Conservation (phyloP, 164 flowering plant species). For the Buxus sempervirens region DNA sequence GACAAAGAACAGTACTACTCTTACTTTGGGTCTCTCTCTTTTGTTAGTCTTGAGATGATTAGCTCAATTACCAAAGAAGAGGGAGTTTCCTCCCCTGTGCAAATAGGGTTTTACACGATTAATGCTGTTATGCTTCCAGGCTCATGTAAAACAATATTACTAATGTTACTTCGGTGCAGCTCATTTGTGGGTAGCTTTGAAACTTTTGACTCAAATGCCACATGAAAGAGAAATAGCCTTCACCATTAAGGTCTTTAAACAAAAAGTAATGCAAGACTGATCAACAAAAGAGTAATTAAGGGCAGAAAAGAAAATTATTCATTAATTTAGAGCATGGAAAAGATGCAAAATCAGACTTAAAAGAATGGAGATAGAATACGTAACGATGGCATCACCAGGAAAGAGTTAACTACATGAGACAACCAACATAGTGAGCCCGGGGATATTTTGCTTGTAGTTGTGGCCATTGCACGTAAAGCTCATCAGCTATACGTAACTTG, state of each 20-base stretch:
- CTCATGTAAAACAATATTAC: not conserved
- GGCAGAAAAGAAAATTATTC: not conserved
- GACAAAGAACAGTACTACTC: too few relatives aligned
- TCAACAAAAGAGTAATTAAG: not conserved
- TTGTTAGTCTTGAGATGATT: too few relatives aligned
- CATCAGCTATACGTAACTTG: conserved; percentile 74
- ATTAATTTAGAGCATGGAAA: not conserved
- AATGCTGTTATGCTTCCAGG: not conserved
- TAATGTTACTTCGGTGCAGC: not conserved
- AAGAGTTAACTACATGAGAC: conserved; percentile 47
- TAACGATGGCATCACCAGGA: conserved; percentile 11
- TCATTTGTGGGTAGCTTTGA: not conserved
- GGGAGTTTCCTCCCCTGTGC: too few relatives aligned
- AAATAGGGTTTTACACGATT: too few relatives aligned
- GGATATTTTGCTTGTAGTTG: conserved; percentile 72
- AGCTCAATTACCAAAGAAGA: too few relatives aligned
- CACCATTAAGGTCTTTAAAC: not conserved
- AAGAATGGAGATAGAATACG: not conserved
- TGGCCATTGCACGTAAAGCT: conserved; percentile 92
- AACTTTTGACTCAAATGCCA: not conserved
- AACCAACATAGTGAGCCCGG: conserved; percentile 72
- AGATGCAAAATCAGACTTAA: not conserved
- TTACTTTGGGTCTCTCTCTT: too few relatives aligned
- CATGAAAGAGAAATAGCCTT: not conserved
- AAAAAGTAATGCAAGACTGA: not conserved